Evolutionary conservation across 345 rosid species (phyloP), one percentile per base, ranked within the genome.

Genomic region (Pistacia vera): DNA sequence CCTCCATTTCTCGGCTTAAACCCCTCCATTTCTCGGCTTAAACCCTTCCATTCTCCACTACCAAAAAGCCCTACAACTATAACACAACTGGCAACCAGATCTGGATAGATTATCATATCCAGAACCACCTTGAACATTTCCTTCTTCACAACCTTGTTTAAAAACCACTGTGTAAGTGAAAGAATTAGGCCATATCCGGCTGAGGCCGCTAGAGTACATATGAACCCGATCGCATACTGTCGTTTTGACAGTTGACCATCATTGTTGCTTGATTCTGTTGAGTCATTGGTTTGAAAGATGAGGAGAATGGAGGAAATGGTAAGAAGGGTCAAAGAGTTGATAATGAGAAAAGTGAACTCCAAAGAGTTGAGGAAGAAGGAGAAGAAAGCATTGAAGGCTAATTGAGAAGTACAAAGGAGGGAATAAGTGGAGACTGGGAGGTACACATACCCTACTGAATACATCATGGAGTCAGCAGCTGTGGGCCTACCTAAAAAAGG

Each of bases 361-460:
- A 83, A 83, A 0, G 81, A 63, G 57, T 87, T 83, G 36, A 87
- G 73, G 82, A 87, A 78, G 77, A 48, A 85, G 16, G 89, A 76
- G 68, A 89, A 89, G 11, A 85, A 55, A 28, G 86, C 84, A 71
- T 81, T 89, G 80, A 89, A 85, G 51, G 79, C 88, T 68, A 84
- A 54, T 20, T 87, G 87, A 14, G 87, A 75, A 28, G 90, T 80
- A 11, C 82, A 79, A 4, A 85, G 63, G 33, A 89, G 77, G n/a
- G 88, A 73, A 46, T 51, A 81, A 7, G 89, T 87, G 2, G 90
- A 85, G 33, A 89, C 85, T 0, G 88, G 90, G 57, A 87, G 87
- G 58, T 86, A 83, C n/a, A 63, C 5, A 5, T 85, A 77, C 8
- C 90, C 90, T 5, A 84, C n/a, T 0, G 90, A 82, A 75, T 80